phyloP scores from a whole-genome alignment of 345 rosid species.

The Eucalyptus cloeziana region DNA sequence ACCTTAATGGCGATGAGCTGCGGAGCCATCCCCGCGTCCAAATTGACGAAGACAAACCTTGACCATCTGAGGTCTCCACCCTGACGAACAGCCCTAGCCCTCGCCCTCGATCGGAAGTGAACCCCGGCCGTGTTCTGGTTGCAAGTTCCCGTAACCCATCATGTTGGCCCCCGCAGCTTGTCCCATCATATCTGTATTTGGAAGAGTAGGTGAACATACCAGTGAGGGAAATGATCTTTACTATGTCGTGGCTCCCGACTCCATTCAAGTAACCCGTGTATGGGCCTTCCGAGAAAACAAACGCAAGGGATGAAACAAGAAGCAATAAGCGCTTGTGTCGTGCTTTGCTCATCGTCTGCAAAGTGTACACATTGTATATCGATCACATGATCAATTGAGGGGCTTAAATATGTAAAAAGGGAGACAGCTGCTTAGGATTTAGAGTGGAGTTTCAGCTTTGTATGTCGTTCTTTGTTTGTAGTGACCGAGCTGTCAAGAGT shows the following conservation, averaged over 20 bases:
- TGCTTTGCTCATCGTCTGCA: background rate
- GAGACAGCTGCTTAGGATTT: background rate
- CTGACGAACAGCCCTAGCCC: too few relatives aligned
- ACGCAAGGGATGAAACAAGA: too few relatives aligned
- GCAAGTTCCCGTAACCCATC: constrained; percentile 48
- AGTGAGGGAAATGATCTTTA: too few relatives aligned
- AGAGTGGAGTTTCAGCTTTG: background rate
- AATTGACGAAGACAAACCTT: constrained; percentile 48
- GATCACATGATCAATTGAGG: background rate
- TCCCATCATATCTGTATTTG: constrained; percentile 8
- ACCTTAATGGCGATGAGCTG: constrained; percentile 37
- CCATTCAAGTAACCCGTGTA: too few relatives aligned
- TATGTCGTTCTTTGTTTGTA: background rate
- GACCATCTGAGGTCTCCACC: constrained; percentile 2
- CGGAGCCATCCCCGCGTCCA: constrained; percentile 47
- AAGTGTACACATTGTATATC: background rate
- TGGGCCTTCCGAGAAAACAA: too few relatives aligned
- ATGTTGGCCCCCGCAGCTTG: constrained; percentile 33
- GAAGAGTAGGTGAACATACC: too few relatives aligned
- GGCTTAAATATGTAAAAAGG: too few relatives aligned
- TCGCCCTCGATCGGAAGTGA: constrained; percentile 41
- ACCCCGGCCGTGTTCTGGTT: constrained; percentile 23
- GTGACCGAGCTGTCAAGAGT: background rate
- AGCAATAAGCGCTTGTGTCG: too few relatives aligned
- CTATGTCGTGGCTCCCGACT: constrained; percentile 33